These are phyloP conservation scores for Aspergillus melleus DNA, from an alignment of 2,329 filamentous ascomycete species.

Conservation along the genomic window DNA sequence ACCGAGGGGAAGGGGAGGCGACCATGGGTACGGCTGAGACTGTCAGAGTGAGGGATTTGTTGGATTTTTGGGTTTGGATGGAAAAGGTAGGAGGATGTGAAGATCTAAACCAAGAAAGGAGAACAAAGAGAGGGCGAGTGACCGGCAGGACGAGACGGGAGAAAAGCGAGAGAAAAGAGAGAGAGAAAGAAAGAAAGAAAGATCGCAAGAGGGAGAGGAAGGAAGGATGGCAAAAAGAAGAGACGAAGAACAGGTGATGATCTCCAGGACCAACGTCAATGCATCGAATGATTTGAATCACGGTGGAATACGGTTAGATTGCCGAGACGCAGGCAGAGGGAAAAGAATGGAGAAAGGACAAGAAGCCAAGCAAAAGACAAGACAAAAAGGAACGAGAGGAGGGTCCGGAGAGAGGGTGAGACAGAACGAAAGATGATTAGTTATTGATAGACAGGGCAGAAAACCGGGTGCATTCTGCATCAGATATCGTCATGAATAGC, in stretches of 20 bases:
- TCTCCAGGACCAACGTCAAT: neutral
- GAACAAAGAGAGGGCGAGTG: neutral
- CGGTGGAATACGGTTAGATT: neutral
- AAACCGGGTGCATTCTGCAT: neutral
- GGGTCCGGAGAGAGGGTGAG: neutral
- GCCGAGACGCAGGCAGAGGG: neutral
- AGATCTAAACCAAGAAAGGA: neutral
- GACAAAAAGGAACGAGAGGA: neutral
- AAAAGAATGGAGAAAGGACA: neutral
- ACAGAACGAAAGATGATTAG: neutral
- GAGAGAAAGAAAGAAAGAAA: too few relatives aligned
- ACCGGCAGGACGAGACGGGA: too few relatives aligned
- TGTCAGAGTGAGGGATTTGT: neutral
- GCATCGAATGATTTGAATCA: too few relatives aligned
- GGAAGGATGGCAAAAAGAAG: neutral
- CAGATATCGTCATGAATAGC: neutral
- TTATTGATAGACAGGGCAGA: neutral
- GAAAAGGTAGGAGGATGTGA: neutral
- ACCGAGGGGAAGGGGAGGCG: conserved; percentile 44
- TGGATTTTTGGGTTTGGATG: neutral
- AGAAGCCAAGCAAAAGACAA: neutral
- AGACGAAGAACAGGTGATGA: neutral
- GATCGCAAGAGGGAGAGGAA: too few relatives aligned
- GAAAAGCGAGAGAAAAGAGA: too few relatives aligned
- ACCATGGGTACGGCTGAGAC: neutral